Base-by-base conservation (phyloP, 2,329 filamentous ascomycete species). In the Phyllosticta citribraziliensis region DNA sequence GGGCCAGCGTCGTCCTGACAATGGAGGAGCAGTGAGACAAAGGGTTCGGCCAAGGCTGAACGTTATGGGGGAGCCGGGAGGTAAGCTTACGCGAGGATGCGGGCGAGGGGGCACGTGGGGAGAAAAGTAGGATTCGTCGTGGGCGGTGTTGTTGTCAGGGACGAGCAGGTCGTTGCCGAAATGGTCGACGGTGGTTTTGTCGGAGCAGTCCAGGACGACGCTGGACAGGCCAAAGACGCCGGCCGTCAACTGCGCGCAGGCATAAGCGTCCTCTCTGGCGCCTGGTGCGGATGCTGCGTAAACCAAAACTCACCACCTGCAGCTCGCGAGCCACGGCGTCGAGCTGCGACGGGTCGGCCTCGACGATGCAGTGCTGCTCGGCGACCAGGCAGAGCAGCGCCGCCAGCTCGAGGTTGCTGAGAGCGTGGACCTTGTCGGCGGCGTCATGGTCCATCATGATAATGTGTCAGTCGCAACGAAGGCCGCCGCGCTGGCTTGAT, bases 331-430 rank as follows among this genome's bases (percentile, higher is more conserved):
- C 80, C n/a, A 96, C 78, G 65, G 86, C 82, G 72, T 88, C 80
- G 61, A 93, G 75, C 58, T 79, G 76, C 40, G 82, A 76, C 2
- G 86, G 82, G 20, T 57, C 51, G 17, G 89, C 88, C 74, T 91
- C 88, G 69, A 97, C 85, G 67, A 97, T 85, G 76, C 91, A 96
- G 73, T 97, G 92, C 73, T 96, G 89, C 66, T 87, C 83, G 63
- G 87, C 85, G 64, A 91, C 81, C 57, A 97, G 82, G 70, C 88
- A 92, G 57, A 97, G 83, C 51, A 97, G 81, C 14, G 88, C 78
- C 24, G 93, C 94, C 63, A 97, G 84, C 75, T 97, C 92, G 51
- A 97, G 81, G 76, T 97, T 92, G 69, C 87, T 89, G 65, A 97
- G 80, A 66, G 84, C 82, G 70, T 92, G 88, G 67, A 95, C 83